These are phyloP conservation scores for Aquilaria agallochum DNA, from an alignment of 441 rosid genomes.

Conservation along the genomic window DNA sequence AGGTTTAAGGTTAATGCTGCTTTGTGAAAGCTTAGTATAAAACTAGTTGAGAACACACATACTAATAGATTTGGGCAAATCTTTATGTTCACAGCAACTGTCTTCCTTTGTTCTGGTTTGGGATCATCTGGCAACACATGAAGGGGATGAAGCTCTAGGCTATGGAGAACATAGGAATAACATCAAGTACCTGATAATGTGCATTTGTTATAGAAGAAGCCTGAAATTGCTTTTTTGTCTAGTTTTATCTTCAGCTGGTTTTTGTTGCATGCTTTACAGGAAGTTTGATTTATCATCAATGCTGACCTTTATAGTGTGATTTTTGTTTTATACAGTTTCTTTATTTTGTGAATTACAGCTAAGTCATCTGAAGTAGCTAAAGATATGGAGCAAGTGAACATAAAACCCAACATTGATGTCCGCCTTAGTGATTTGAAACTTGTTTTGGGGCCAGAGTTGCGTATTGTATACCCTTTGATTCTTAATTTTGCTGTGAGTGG, in stretches of 20 bases:
- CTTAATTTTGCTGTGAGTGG: slow-evolving; percentile 95
- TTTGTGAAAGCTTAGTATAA: too few species aligned
- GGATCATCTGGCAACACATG: too few species aligned
- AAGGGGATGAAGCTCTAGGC: not conserved
- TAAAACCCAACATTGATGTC: slow-evolving; percentile 82
- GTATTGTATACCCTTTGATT: slow-evolving; percentile 92
- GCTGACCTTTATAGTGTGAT: slow-evolving; percentile 4
- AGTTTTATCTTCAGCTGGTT: slow-evolving; percentile 1
- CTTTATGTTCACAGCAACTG: too few species aligned
- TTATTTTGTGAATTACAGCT: slow-evolving; percentile 41
- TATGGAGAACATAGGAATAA: not conserved
- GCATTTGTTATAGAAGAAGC: too few species aligned
- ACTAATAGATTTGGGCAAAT: too few species aligned
- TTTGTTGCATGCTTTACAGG: too few species aligned
- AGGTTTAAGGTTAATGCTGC: too few species aligned
- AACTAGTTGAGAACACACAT: too few species aligned
- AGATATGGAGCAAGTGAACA: slow-evolving; percentile 61
- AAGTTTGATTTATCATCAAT: not conserved
- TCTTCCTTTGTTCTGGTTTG: too few species aligned
- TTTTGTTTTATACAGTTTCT: slow-evolving; percentile 7
- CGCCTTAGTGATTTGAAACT: slow-evolving; percentile 92
- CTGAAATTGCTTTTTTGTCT: not conserved
- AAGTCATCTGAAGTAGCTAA: slow-evolving; percentile 72
- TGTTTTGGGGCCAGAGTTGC: slow-evolving; percentile 91
- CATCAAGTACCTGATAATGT: not conserved